Base-by-base conservation (phyloP, 768 basidiomycete species). In the Gyrodon lividus region DNA sequence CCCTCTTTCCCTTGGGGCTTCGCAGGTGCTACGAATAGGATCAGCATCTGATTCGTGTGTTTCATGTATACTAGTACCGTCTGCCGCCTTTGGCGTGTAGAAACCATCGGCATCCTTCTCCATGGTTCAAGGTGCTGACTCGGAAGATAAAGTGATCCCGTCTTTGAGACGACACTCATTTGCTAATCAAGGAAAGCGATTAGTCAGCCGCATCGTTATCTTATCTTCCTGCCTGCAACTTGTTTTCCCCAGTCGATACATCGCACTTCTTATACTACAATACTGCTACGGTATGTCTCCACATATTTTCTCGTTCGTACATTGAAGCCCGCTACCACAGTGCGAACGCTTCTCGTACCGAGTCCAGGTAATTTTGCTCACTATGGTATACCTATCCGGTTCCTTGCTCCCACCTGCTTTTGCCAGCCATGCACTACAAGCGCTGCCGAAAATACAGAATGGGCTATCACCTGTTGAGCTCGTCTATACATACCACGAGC, bases 71-170 rank as follows among this genome's bases (percentile, higher is more conserved):
- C 39, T 37, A 24, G 31, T 67, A 85, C 83, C 77, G 57, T 72
- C 67, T 10, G 61, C 53, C 28, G 63, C 33, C 50, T 72, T 74
- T 6, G 86, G 77, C 17, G 77, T 82, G 63, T 86, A 89, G 68
- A 91, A 90, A 2, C 89, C 89, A 48, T 91, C 89, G 46, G 80
- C 86, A 68, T 89, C 87, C 71, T 86, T 90, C 65, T 86, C 76
- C 78, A 87, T 79, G 50, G 58, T 66, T 51, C 61, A 47, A 45
- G 42, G 24, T 52, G 19, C 26, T 44, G 23, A 47, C 8, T 28
- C 28, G 28, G 49, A 40, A 56, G 53, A 23, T 46, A 35, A 20
- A 44, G 31, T 17, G 35, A 39, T 46, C 30, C 43, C 37, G 46
- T 44, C 12, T n/a, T n/a, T n/a, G n/a, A n/a, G n/a, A n/a, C n/a